These are phyloP conservation scores for Stentor coeruleus DNA, from an alignment of 73 alveolate genomes.

Conservation along the genomic window DNA sequence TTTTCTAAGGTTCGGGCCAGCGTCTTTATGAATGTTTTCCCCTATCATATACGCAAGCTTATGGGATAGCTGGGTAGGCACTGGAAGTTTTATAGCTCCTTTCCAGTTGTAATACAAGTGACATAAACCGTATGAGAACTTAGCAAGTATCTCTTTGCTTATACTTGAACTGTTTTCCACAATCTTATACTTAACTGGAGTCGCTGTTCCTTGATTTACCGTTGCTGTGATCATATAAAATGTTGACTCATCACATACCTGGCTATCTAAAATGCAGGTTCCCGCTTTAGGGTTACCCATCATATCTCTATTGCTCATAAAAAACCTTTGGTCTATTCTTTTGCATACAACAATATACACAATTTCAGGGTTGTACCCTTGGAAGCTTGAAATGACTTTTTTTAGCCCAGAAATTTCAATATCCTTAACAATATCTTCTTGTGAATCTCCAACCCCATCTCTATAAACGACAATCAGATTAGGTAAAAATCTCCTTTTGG, in stretches of 20 bases:
- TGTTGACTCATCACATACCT: not conserved
- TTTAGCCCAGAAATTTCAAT: not conserved
- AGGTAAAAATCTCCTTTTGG: constrained; percentile 15
- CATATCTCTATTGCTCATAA: not conserved
- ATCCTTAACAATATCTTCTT: constrained; percentile 14
- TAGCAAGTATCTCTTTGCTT: not conserved
- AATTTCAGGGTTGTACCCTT: constrained; percentile 21
- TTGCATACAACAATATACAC: not conserved
- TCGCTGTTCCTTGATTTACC: constrained; percentile 24
- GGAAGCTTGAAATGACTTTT: not conserved
- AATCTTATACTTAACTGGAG: not conserved
- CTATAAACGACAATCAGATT: constrained; percentile 25
- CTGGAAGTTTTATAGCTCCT: constrained; percentile 70
- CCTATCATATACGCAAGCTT: constrained; percentile 50
- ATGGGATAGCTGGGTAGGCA: constrained; percentile 60
- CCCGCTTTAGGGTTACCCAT: constrained; percentile 11
- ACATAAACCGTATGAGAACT: constrained; percentile 58
- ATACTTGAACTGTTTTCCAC: not conserved
- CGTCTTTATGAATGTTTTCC: not conserved
- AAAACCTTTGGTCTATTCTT: not conserved
- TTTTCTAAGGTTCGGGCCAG: not conserved
- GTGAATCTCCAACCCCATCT: constrained; percentile 42
- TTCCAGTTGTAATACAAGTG: constrained; percentile 63
- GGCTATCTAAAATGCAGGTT: not conserved
- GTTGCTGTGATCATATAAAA: constrained; percentile 3